Evolutionary conservation across 352 stramenopile genomes (phyloP), one percentile per base, ranked within the genome.

Genomic region (Globisporangium camurandrum): DNA sequence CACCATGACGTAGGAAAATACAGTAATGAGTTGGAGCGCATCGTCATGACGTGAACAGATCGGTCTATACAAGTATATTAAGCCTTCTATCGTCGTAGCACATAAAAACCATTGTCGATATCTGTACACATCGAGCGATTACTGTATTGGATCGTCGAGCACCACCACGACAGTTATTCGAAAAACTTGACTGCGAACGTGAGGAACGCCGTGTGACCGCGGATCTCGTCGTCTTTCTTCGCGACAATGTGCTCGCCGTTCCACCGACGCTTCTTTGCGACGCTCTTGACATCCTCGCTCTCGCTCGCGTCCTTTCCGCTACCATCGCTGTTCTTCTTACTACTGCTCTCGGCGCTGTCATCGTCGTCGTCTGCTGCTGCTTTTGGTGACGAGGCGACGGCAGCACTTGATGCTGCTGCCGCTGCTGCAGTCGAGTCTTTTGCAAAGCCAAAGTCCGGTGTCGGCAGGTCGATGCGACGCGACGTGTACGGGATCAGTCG

Each of bases 181-280:
- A 86, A 86, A 51, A 93, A 89, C 67, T 90, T 93, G 59, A 67
- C 84, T 30, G 82, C 82, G 49, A 93, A 93, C 43, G 83, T 93
- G 22, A 93, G 63, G 53, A 91, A 93, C 20, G 83, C 83, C 28
- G 83, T 93, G 67, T 93, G 83, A 42, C 83, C 83, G 24, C 83
- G 77, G 55, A 93, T 93, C 56, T 92, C 83, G 37, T 81, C 69
- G 62, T 90, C 80, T 44, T 88, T 88, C 64, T 88, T 88, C n/a
- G 81, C 81, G 43, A 93, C 65, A 33, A 87, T 62, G 60, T 82
- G 66, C 20, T 76, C 74, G 56, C 77, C 77, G 11, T 75, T 71
- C 20, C 75, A 67, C 49, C 69, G 69, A 49, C 75, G 77, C 64
- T 84, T 85, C 48, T 75, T 71, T 43, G 54, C 57, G 9, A 41